Percentiles rank a stretch among this genome's conserved stretches.
These are phyloP conservation scores for Hysterium pulicare DNA, from an alignment of 2,329 filamentous ascomycete species.

Conservation along the genomic window DNA sequence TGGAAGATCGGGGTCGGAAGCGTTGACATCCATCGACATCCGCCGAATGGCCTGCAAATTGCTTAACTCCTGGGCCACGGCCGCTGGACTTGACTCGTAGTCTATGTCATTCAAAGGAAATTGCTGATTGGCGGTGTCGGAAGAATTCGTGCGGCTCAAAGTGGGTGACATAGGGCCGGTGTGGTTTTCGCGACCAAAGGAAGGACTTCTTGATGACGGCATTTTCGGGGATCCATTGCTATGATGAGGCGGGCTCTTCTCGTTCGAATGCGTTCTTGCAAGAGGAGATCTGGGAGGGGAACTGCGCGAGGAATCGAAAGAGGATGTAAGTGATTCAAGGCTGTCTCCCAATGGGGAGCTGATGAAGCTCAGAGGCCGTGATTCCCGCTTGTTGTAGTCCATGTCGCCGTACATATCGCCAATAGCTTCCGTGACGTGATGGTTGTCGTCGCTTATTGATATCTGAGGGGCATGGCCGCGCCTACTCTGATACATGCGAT, in stretches of 20 bases:
- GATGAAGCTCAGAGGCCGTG: conserved; percentile 73
- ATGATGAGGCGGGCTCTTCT: conserved; percentile 10
- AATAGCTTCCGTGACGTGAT: conserved; percentile 93
- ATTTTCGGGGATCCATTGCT: conserved; percentile 16
- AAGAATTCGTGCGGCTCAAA: conserved; percentile 35
- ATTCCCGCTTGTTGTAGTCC: conserved; percentile 55
- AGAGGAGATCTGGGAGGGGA: conserved; percentile 41
- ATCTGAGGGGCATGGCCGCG: conserved; percentile 60
- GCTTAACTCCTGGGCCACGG: conserved; percentile 87
- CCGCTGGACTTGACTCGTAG: conserved; percentile 84
- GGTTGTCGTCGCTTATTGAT: conserved; percentile 80
- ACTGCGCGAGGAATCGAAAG: conserved; percentile 29
- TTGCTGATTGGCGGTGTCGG: conserved; percentile 52
- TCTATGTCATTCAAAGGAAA: conserved; percentile 79
- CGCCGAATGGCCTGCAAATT: conserved; percentile 86
- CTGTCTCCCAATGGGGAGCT: conserved; percentile 53
- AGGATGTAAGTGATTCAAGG: conserved; percentile 33
- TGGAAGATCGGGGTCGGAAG: conserved; percentile 69
- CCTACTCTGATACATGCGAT: conserved; percentile 49
- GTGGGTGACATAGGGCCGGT: conserved; percentile 32
- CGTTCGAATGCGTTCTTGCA: conserved; percentile 34
- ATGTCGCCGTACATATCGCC: conserved; percentile 84
- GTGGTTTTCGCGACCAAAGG: conserved; percentile 13
- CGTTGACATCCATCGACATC: conserved; percentile 89
- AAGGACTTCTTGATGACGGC: conserved; percentile 12